phyloP scores from a whole-genome alignment of 495 filamentous ascomycete genomes.

The Jackrogersella minutella region DNA sequence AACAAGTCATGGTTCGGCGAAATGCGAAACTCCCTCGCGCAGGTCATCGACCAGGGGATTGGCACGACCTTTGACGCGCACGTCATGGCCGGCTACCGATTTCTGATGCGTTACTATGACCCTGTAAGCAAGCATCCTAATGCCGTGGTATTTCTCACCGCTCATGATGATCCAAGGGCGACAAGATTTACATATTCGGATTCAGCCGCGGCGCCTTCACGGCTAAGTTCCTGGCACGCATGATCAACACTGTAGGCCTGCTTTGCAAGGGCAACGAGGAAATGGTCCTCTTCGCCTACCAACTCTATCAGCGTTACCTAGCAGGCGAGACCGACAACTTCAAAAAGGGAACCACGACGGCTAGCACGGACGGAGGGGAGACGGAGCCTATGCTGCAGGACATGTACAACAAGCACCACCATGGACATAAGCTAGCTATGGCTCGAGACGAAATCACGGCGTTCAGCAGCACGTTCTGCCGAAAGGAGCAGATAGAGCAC shows the following conservation, averaged over 20 bases:
- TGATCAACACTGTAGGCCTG: conserved; percentile 55
- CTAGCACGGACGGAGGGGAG: neutral
- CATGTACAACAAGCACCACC: conserved; percentile 23
- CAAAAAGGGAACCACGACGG: conserved; percentile 12
- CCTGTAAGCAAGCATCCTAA: conserved; percentile 23
- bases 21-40: conserved; percentile 33
- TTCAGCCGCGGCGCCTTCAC: conserved; percentile 61
- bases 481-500: conserved; percentile 40
- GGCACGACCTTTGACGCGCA: conserved; percentile 56
- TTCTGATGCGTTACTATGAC: conserved; percentile 55
- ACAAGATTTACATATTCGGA: conserved; percentile 59
- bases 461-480: conserved; percentile 55
- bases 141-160: neutral
- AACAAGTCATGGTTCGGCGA: conserved; percentile 39
- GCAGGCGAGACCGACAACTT: conserved; percentile 39
- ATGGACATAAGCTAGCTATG: conserved; percentile 31
- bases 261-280: conserved; percentile 59
- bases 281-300: conserved; percentile 43
- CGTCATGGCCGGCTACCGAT: conserved; percentile 57
- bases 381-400: conserved; percentile 46
- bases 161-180: conserved; percentile 38
- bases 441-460: conserved; percentile 47
- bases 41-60: conserved; percentile 48
- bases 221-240: conserved; percentile 57
- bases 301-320: conserved; percentile 38